Base-by-base conservation (phyloP, 345 rosid genomes). In the Eucalyptus regnans region DNA sequence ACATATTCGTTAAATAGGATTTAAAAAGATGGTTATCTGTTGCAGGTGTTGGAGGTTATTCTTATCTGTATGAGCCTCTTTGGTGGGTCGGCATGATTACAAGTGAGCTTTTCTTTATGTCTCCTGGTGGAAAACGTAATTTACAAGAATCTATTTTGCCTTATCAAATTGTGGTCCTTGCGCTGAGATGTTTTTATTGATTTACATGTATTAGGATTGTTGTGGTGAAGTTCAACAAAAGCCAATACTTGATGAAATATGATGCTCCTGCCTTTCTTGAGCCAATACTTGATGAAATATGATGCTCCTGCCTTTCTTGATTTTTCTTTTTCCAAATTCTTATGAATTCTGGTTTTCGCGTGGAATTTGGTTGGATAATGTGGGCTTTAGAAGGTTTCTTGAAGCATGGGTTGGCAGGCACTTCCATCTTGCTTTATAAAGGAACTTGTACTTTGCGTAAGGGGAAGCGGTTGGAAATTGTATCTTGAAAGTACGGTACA, bases 71-170 rank as follows among this genome's bases (percentile, higher is more conserved):
- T 58, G 98, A 97, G 95, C 99, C 99, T 89, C 96, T 96, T 85
- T 97, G 99, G 99, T 97, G 99, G 99, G 93, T 91, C 33, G 99
- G 99, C 94, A 97, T 97, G 99, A 96, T 95, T 89, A 96, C 99
- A 80, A 97, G 99, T 97, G 92, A 94, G 98, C 93, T 90, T 23
- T 87, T n/a, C 51, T 86, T 31, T 23, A 76, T 88, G 81, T 89
- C 89, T 71, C 16, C 14, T 9, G 66, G 43, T 49, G 41, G 31
- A 43, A 12, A 87, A 25, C 12, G 31, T 50, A 46, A 25, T 68
- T 50, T 87, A 37, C 27, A 86, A 54, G 8, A 37, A 76, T 41
- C 7, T 12, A 41, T 10, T 76, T 76, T 37, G 84, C 84, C 66
- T 20, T 46, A 41, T 51, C 46, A 51, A 33, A 52, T 33, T 86